Conservation (phyloP, 1,139 yeast species). For the Hyphopichia pseudoburtonii region DNA sequence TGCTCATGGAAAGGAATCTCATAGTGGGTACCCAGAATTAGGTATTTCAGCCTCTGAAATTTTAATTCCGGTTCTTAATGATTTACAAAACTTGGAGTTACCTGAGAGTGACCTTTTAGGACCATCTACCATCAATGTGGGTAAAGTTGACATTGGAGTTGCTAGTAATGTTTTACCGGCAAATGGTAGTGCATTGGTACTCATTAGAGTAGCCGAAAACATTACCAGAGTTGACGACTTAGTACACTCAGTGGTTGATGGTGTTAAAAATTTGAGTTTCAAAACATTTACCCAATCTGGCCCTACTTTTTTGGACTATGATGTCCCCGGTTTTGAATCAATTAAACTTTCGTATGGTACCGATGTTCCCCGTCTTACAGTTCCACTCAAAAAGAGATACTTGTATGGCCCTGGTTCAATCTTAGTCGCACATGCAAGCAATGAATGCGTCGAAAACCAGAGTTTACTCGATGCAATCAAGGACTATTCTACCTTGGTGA, state of each 20-base stretch:
- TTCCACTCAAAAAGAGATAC: slow-evolving; percentile 42
- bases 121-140: slow-evolving; percentile 61
- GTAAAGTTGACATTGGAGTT: slow-evolving; percentile 58
- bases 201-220: slow-evolving; percentile 57
- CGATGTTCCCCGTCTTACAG: slow-evolving; percentile 57
- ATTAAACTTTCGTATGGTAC: slow-evolving; percentile 60
- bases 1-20: slow-evolving; percentile 60
- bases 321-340: slow-evolving; percentile 64
- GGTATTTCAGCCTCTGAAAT: slow-evolving; percentile 65
- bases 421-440: slow-evolving; percentile 62
- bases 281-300: slow-evolving; percentile 17
- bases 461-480: slow-evolving; percentile 55
- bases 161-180: slow-evolving; percentile 67
- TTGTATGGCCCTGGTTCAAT: slow-evolving; percentile 73
- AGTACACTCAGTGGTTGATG: slow-evolving; percentile 35
- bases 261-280: slow-evolving; percentile 26
- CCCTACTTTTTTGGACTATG: slow-evolving; percentile 54
- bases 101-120: slow-evolving; percentile 59
- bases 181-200: slow-evolving; percentile 47
- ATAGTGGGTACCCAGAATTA: slow-evolving; percentile 69
- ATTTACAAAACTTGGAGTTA: slow-evolving; percentile 32
- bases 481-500: slow-evolving; percentile 55
- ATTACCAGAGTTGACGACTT: slow-evolving; percentile 33
- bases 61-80: slow-evolving; percentile 48
- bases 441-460: slow-evolving; percentile 53